phyloP scores from a whole-genome alignment of 2,329 filamentous ascomycete genomes.

The Phyllosticta citriasiana region DNA sequence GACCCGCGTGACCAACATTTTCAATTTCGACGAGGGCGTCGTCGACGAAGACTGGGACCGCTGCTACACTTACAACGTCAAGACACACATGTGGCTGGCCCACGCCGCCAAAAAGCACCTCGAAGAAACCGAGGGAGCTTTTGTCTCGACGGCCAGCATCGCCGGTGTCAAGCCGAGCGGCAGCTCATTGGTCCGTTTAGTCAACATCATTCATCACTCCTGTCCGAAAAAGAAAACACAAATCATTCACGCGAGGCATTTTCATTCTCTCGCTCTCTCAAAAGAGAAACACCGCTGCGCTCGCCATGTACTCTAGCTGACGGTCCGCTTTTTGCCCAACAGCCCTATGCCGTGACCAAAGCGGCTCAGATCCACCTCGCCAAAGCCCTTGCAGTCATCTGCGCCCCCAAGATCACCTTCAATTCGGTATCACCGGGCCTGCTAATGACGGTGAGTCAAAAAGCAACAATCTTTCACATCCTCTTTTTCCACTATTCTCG shows the following conservation, averaged over 20 bases:
- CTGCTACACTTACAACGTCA: slow-evolving; percentile 55
- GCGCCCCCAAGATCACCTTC: slow-evolving; percentile 52
- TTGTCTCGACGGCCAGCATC: slow-evolving; percentile 54
- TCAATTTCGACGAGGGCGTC: slow-evolving; percentile 48
- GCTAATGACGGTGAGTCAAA: slow-evolving; percentile 43
- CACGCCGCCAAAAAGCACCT: slow-evolving; percentile 49
- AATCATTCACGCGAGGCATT: not conserved
- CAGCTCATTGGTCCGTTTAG: slow-evolving; percentile 37
- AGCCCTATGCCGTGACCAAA: slow-evolving; percentile 68
- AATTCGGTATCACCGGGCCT: slow-evolving; percentile 57
- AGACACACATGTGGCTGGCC: slow-evolving; percentile 41
- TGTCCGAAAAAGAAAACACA: not conserved
- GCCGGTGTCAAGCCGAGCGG: slow-evolving; percentile 56
- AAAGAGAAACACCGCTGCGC: not conserved
- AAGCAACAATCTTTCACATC: not conserved
- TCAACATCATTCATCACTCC: not conserved
- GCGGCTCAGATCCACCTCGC: slow-evolving; percentile 61
- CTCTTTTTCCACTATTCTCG: not conserved
- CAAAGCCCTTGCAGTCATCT: slow-evolving; percentile 52
- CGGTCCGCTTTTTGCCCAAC: not conserved
- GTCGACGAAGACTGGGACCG: slow-evolving; percentile 55
- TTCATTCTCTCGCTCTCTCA: not conserved
- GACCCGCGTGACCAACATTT: slow-evolving; percentile 51
- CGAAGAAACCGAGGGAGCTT: slow-evolving; percentile 48
- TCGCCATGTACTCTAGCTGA: too few species aligned